Evolutionary conservation across 2,329 filamentous ascomycete genomes (phyloP).

Genomic region (Neonectria magnoliae): DNA sequence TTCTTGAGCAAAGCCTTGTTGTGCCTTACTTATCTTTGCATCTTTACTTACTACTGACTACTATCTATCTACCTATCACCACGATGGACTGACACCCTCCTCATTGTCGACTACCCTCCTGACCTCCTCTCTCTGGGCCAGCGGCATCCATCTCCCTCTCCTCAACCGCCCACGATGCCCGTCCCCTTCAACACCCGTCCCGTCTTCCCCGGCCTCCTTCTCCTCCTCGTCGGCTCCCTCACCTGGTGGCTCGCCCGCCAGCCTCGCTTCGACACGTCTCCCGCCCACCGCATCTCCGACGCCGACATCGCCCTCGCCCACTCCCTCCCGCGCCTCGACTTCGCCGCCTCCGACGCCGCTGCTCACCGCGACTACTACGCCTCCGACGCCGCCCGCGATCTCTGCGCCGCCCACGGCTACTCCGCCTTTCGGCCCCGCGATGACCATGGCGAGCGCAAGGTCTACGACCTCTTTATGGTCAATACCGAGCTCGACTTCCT

Average conservation of each 20-base stretch:
- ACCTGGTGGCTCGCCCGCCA: constrained; percentile 31
- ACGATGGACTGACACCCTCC: background rate
- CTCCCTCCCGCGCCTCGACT: constrained; percentile 40
- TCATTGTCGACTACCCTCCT: background rate
- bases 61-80: background rate
- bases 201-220: constrained; percentile 19
- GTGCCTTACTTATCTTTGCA: background rate
- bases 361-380: constrained; percentile 42
- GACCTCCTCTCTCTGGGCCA: background rate
- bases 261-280: constrained; percentile 29
- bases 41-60: background rate
- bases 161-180: constrained; percentile 16
- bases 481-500: constrained; percentile 73
- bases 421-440: constrained; percentile 40
- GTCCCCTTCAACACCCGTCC: constrained; percentile 16
- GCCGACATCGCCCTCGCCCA: constrained; percentile 35
- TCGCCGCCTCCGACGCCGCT: constrained; percentile 24
- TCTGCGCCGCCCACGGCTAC: constrained; percentile 49
- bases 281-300: constrained; percentile 32
- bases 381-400: constrained; percentile 41
- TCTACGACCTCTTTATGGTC: constrained; percentile 67
- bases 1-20: background rate
- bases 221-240: constrained; percentile 20
- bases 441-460: constrained; percentile 42
- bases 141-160: background rate